A percentile compares a stretch with the other conserved stretches of the same genome.
Evolutionary conservation across 1,284 basidiomycete species (phyloP).

Genomic region (Cryptococcus hybrid): DNA sequence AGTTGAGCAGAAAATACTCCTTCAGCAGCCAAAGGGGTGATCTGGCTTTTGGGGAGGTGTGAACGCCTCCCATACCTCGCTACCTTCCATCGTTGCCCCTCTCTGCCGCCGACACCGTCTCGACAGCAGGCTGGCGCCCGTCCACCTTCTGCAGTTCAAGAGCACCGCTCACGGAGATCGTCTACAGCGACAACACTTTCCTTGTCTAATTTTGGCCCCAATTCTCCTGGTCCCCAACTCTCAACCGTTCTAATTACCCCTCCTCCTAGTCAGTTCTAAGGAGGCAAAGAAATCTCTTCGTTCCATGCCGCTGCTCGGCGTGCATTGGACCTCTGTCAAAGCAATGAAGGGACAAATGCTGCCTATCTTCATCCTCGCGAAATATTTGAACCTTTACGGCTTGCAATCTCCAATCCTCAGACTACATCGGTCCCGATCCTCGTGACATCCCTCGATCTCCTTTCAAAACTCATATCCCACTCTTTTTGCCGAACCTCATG

Average conservation of each 20-base stretch:
- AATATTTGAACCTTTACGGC: constrained; percentile 85
- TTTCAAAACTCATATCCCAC: constrained; percentile 93
- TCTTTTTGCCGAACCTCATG: constrained; percentile 69
- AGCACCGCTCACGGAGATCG: constrained; percentile 32
- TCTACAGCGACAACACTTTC: constrained; percentile 38
- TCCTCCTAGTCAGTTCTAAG: constrained; percentile 80
- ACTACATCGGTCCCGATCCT: constrained; percentile 86
- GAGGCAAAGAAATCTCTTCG: constrained; percentile 82
- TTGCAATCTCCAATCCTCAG: constrained; percentile 73
- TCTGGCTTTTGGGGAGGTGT: background rate
- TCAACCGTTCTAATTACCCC: constrained; percentile 63
- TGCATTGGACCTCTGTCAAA: constrained; percentile 78
- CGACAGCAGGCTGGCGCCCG: constrained; percentile 19
- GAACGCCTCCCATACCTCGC: constrained; percentile 17
- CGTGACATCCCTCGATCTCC: constrained; percentile 92
- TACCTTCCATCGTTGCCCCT: constrained; percentile 21
- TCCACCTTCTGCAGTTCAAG: constrained; percentile 8
- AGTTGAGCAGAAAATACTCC: constrained; percentile 16
- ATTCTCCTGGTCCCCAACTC: constrained; percentile 36
- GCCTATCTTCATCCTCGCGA: constrained; percentile 62
- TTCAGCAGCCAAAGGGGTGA: no score
- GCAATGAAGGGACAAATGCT: constrained; percentile 58
- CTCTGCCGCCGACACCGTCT: constrained; percentile 22
- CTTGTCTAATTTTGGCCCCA: constrained; percentile 20
- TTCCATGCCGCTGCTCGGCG: constrained; percentile 76